A percentile compares a stretch with the other conserved stretches of the same genome.
Evolutionary conservation across 257 asterid genomes (phyloP).

Genomic region (Perilla frutescens): DNA sequence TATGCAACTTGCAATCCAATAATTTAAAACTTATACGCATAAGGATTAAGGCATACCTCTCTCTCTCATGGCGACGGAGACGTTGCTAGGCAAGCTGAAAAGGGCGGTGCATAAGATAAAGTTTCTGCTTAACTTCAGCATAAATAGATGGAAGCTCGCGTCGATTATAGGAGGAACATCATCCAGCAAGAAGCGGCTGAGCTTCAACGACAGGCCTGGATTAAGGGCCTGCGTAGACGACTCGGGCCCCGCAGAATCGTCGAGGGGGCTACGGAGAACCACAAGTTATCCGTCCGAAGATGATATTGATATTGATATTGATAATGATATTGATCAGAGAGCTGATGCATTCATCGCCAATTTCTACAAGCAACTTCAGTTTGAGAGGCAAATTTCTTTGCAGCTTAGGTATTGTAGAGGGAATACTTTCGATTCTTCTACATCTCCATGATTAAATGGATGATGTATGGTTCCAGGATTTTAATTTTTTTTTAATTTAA

Average conservation of each 20-base stretch:
- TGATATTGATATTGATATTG: constrained; percentile 77
- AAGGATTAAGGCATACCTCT: too few relatives aligned
- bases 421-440: constrained; percentile 51
- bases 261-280: constrained; percentile 54
- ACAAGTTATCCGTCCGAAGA: constrained; percentile 71
- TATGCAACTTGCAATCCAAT: background rate
- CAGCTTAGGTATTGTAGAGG: constrained; percentile 62
- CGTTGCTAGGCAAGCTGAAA: constrained; percentile 56
- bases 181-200: constrained; percentile 47
- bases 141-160: constrained; percentile 59
- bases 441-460: constrained; percentile 47
- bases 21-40: background rate
- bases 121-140: constrained; percentile 55
- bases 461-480: too few relatives aligned
- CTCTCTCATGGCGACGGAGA: constrained; percentile 54
- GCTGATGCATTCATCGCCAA: constrained; percentile 85
- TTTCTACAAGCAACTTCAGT: constrained; percentile 64
- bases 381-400: constrained; percentile 85
- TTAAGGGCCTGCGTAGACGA: constrained; percentile 49
- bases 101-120: constrained; percentile 77
- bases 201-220: constrained; percentile 61
- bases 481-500: too few relatives aligned
- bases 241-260: constrained; percentile 38
- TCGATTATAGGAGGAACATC: constrained; percentile 56
- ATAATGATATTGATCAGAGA: constrained; percentile 78